Conservation (phyloP, 129 eudicot species). For the Flaveria linearis region DNA sequence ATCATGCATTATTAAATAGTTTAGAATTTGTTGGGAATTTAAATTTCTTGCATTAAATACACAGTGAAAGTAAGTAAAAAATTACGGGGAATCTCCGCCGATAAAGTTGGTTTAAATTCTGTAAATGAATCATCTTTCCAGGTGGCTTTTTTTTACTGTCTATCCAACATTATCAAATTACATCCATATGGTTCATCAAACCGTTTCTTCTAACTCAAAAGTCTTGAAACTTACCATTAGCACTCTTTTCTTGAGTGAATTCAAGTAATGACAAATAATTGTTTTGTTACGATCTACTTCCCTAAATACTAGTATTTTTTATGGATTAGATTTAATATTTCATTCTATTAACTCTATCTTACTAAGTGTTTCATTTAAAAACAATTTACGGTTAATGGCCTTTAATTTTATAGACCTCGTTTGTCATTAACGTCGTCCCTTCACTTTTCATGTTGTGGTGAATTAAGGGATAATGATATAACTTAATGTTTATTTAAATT, state of each 20-base stretch:
- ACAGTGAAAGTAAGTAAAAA: background rate
- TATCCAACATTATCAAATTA: constrained; percentile 26
- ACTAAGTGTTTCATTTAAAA: too few species aligned
- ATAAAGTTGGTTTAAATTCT: constrained; percentile 33
- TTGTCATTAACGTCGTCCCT: too few species aligned
- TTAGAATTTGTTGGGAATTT: constrained; percentile 23
- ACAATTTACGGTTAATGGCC: too few species aligned
- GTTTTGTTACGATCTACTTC: too few species aligned
- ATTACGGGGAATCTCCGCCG: constrained; percentile 22
- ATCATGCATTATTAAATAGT: constrained; percentile 12
- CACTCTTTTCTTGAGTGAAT: background rate
- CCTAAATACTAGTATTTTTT: too few species aligned
- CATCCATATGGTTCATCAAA: constrained; percentile 13
- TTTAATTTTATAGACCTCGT: too few species aligned
- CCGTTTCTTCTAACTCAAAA: constrained; percentile 2
- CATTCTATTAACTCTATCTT: too few species aligned
- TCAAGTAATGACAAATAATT: too few species aligned
- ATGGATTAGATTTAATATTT: too few species aligned
- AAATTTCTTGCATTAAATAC: constrained; percentile 11
- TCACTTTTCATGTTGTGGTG: too few species aligned
- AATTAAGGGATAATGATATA: too few species aligned
- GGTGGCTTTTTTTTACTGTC: constrained; percentile 35
- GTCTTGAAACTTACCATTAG: background rate
- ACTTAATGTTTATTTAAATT: background rate
- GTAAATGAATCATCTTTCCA: constrained; percentile 31